Evolutionary conservation across 2,329 filamentous ascomycete species (phyloP).

Genomic region (Diaporthe citrichinensis): DNA sequence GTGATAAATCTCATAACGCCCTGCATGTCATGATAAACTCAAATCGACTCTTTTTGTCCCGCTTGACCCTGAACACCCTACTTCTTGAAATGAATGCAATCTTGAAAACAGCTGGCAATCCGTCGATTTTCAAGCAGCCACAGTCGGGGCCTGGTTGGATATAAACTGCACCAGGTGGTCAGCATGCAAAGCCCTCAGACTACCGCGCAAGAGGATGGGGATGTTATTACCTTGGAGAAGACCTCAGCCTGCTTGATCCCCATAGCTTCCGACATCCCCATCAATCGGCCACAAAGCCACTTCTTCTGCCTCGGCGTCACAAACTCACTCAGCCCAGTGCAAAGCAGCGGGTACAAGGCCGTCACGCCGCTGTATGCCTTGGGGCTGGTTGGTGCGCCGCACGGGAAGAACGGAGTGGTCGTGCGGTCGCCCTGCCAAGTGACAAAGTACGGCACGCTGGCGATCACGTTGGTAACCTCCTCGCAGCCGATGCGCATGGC

Average conservation of each 20-base stretch:
- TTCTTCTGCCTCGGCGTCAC: constrained; percentile 42
- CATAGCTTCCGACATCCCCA: constrained; percentile 44
- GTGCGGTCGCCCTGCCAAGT: constrained; percentile 44
- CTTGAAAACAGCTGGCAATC: background rate
- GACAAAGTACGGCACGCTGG: constrained; percentile 46
- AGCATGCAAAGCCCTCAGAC: background rate
- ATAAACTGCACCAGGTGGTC: background rate
- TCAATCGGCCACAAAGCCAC: constrained; percentile 44
- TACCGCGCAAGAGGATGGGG: too few relatives aligned
- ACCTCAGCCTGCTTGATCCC: constrained; percentile 46
- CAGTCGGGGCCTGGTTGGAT: background rate
- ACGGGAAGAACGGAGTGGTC: constrained; percentile 46
- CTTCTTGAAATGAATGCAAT: background rate
- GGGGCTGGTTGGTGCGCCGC: constrained; percentile 45
- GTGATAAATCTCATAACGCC: constrained; percentile 9
- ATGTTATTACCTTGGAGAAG: constrained; percentile 43
- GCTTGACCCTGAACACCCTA: background rate
- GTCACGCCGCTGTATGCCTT: constrained; percentile 45
- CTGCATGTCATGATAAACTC: constrained; percentile 11
- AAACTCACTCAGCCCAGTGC: constrained; percentile 45
- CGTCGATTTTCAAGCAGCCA: background rate
- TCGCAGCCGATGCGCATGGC: constrained; percentile 43
- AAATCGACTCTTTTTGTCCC: background rate
- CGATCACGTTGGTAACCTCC: constrained; percentile 44
- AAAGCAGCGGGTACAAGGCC: constrained; percentile 45